Base-by-base conservation (phyloP, 495 filamentous ascomycete species). In the Penicillium manginii region DNA sequence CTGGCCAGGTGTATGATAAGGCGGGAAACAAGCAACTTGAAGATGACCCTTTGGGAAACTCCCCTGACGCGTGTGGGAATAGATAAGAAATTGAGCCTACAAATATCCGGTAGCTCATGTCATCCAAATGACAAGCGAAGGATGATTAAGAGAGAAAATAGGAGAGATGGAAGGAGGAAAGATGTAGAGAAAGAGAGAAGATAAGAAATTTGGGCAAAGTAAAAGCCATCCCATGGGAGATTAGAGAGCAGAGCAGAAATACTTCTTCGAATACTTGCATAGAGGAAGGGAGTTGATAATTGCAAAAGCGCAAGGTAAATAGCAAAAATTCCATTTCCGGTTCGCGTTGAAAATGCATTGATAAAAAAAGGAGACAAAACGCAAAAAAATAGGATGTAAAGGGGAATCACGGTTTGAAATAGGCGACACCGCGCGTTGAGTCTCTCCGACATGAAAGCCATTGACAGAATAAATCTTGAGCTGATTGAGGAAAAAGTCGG, bases 381-480 rank as follows among this genome's bases (percentile, higher is more conserved):
- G 45, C 26, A 52, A 48, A 61, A 52, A 48, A 61, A 52, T 54
- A 55, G 60, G 52, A 57, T 62, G 62, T 60, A 67, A 62, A 63
- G 61, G 66, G 68, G 64, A 71, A 69, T 71, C 66, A 67, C 64
- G 59, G 58, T 62, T 39, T 12, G 63, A 65, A 59, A 56, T 62
- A 55, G 46, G 45, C 40, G 26, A 37, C 50, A 43, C 31, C 31
- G 32, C 29, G 43, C 31, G 35, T 54, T 50, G 23, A 43, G 40
- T n/a, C 40, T 43, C 40, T 43, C 40, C n/a, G 40, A 43, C 40
- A 8, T 8, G n/a, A 29, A 29, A 43, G 40, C 40, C 40, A 43
- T 43, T 43, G 40, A 43, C 35, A 39, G 9, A 39, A 12, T 5
- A 43, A 43, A 43, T n/a, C 17, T 43, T n/a, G 17, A 17, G 40